These are phyloP conservation scores for Nicotiana noctiflora DNA, from an alignment of 257 asterid species.

Conservation along the genomic window DNA sequence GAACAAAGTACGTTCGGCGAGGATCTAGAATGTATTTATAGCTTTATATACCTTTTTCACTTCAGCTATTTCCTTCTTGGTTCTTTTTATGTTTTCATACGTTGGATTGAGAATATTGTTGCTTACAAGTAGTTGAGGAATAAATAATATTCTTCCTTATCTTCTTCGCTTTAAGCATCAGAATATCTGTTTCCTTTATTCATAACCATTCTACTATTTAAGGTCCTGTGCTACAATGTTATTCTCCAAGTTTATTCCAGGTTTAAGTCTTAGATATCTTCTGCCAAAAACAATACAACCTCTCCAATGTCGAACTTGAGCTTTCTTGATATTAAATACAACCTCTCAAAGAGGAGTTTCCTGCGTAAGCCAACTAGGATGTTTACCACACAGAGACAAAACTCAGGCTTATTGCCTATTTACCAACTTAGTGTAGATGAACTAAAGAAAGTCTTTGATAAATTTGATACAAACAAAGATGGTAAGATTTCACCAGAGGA, in stretches of 20 bases:
- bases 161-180: constrained; percentile 30
- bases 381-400: constrained; percentile 46
- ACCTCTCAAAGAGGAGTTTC: constrained; percentile 51
- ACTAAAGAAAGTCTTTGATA: constrained; percentile 58
- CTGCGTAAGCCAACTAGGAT: constrained; percentile 56
- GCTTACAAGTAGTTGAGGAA: constrained; percentile 16
- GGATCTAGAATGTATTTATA: constrained; percentile 32
- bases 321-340: constrained; percentile 65
- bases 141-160: constrained; percentile 35
- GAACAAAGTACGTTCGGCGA: not conserved
- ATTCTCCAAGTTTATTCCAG: not conserved
- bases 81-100: constrained; percentile 11
- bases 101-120: constrained; percentile 27
- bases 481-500: constrained; percentile 84
- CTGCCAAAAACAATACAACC: not conserved
- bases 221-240: not conserved
- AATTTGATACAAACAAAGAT: constrained; percentile 62
- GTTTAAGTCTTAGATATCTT: not conserved
- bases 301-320: constrained; percentile 37
- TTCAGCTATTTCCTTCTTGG: constrained; percentile 9
- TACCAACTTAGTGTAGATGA: constrained; percentile 53
- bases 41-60: constrained; percentile 11
- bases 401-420: constrained; percentile 31
- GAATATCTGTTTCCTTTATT: not conserved
- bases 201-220: constrained; percentile 11